Conservation (phyloP, 495 filamentous ascomycete species). For the Hypoxylon lienhwacheense region DNA sequence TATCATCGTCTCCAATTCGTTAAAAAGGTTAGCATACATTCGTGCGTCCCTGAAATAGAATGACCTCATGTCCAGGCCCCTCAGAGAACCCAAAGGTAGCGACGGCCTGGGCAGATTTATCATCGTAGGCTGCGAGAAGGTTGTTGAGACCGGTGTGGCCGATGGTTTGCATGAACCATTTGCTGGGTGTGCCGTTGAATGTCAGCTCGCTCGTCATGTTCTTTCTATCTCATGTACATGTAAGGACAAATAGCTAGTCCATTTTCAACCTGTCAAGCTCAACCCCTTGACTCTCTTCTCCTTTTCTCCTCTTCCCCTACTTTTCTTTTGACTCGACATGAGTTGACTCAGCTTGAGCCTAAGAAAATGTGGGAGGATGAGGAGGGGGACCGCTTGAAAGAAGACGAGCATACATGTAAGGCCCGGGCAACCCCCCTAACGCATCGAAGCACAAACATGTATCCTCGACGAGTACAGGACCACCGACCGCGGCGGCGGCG, state of each 20-base stretch:
- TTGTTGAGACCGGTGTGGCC: constrained; percentile 87
- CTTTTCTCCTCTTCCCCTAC: neutral
- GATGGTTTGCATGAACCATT: constrained; percentile 85
- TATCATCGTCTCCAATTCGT: neutral
- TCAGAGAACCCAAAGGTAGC: constrained; percentile 93
- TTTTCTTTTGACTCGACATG: neutral
- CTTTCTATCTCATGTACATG: neutral
- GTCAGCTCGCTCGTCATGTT: constrained; percentile 6
- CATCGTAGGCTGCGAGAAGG: constrained; percentile 83
- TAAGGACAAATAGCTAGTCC: neutral
- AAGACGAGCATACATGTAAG: constrained; percentile 77
- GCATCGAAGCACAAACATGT: constrained; percentile 92
- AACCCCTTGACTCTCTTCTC: too few species aligned
- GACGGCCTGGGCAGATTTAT: constrained; percentile 88
- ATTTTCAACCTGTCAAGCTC: too few species aligned
- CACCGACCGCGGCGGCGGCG: constrained; percentile 70
- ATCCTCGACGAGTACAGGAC: constrained; percentile 93
- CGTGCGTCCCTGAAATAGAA: constrained; percentile 91
- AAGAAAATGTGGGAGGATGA: neutral
- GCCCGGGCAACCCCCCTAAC: constrained; percentile 85
- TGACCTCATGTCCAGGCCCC: constrained; percentile 79
- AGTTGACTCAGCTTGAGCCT: too few species aligned
- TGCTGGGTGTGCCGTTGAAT: constrained; percentile 58
- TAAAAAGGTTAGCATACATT: constrained; percentile 39
- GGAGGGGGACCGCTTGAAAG: neutral